These are phyloP conservation scores for Kitagawia praeruptora DNA, from an alignment of 129 eudicot species.

Conservation along the genomic window DNA sequence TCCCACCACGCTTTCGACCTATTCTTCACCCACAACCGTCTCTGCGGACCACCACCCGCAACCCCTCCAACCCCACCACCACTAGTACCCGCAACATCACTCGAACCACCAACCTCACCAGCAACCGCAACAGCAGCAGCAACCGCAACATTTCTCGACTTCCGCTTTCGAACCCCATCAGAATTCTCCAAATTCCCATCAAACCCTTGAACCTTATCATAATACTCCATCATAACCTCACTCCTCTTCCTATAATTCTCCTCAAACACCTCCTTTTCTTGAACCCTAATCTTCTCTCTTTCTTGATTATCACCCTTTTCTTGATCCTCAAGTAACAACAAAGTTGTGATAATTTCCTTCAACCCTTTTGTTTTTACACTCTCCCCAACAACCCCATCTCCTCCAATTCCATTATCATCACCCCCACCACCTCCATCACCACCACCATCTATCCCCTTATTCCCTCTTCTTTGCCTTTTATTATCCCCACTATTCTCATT, in stretches of 20 bases:
- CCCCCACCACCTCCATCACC: conserved; percentile 14
- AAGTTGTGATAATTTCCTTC: conserved; percentile 59
- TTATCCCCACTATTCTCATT: conserved; percentile 16
- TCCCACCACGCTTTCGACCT: conserved; percentile 98
- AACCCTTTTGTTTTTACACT: conserved; percentile 48
- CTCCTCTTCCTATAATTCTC: conserved; percentile 38
- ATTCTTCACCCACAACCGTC: conserved; percentile 82
- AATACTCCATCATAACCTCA: conserved; percentile 47
- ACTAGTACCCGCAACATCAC: neutral
- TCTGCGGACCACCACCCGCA: conserved; percentile 34
- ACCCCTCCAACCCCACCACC: conserved; percentile 11
- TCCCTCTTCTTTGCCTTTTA: conserved; percentile 19
- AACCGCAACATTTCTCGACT: conserved; percentile 32
- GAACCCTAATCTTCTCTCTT: conserved; percentile 26
- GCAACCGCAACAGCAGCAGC: conserved; percentile 23
- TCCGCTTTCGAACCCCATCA: conserved; percentile 49
- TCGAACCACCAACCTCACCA: conserved; percentile 16
- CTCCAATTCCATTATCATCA: conserved; percentile 7
- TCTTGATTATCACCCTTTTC: conserved; percentile 54
- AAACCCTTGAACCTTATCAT: conserved; percentile 23
- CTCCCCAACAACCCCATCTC: conserved; percentile 11
- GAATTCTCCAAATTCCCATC: conserved; percentile 30
- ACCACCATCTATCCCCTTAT: conserved; percentile 12
- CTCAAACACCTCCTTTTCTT: conserved; percentile 41
- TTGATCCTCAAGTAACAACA: conserved; percentile 69